Evolutionary conservation across 2,329 filamentous ascomycete species (phyloP).

Genomic region (Claviceps quebecensis): DNA sequence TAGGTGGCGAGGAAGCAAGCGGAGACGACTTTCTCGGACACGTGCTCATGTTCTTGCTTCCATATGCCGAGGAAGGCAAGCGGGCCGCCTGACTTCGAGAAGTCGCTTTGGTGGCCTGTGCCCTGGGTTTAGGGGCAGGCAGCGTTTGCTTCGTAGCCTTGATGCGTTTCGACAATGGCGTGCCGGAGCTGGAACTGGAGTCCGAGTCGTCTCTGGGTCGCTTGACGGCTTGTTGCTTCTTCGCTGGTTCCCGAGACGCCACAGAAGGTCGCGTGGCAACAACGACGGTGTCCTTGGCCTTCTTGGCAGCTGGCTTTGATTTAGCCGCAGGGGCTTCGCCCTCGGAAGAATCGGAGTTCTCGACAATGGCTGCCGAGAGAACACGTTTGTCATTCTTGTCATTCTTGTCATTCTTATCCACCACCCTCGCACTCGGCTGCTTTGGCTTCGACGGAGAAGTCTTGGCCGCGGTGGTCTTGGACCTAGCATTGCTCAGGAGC

Average conservation of each 20-base stretch:
- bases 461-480: constrained; percentile 19
- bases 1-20: constrained; percentile 50
- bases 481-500: constrained; percentile 25
- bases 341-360: constrained; percentile 41
- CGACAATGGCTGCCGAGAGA: constrained; percentile 41
- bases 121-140: constrained; percentile 21
- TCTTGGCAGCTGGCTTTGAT: constrained; percentile 15
- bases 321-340: constrained; percentile 26
- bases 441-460: constrained; percentile 29
- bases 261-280: constrained; percentile 19
- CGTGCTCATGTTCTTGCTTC: constrained; percentile 34
- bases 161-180: constrained; percentile 42
- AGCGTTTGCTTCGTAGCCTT: constrained; percentile 34
- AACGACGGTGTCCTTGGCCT: constrained; percentile 19
- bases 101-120: constrained; percentile 34
- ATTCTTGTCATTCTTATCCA: constrained; percentile 5
- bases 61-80: constrained; percentile 22
- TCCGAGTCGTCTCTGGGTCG: constrained; percentile 38
- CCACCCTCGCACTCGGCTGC: constrained; percentile 16
- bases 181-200: constrained; percentile 46
- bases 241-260: constrained; percentile 17
- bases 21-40: constrained; percentile 51
- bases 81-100: constrained; percentile 25
- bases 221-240: constrained; percentile 27
- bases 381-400: constrained; percentile 28